phyloP scores from a whole-genome alignment of 441 rosid species.

The Isatis lusitanica region DNA sequence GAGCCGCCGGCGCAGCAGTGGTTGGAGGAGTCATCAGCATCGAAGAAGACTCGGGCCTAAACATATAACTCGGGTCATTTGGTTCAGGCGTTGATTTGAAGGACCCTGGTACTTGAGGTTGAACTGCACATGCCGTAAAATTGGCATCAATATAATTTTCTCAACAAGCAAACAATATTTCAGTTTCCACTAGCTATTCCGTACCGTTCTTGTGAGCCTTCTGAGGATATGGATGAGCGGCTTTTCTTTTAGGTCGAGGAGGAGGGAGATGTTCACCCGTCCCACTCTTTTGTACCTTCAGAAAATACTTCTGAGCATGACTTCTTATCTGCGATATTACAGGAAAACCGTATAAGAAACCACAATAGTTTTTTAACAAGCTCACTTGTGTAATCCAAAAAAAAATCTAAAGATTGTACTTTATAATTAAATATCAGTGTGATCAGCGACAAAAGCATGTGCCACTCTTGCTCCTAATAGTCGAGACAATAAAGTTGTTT shows the following conservation, averaged over 20 bases:
- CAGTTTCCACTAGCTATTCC: conserved; percentile 7
- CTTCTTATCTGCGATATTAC: conserved; percentile 63
- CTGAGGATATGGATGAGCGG: conserved; percentile 92
- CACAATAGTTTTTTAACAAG: neutral
- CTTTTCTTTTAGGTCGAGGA: conserved; percentile 90
- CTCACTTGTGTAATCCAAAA: conserved; percentile 8
- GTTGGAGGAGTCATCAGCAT: conserved; percentile 56
- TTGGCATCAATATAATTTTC: conserved; percentile 13
- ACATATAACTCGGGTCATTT: conserved; percentile 52
- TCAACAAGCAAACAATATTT: neutral
- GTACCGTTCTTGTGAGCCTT: conserved; percentile 73
- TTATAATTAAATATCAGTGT: neutral
- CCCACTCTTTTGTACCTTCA: conserved; percentile 91
- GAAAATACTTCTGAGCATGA: conserved; percentile 93
- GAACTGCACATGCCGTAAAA: conserved; percentile 39
- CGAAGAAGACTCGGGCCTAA: conserved; percentile 60
- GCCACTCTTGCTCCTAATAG: conserved; percentile 11
- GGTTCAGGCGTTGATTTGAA: conserved; percentile 57
- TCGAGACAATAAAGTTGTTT: conserved; percentile 15
- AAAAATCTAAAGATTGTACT: neutral
- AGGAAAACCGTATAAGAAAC: neutral
- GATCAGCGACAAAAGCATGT: conserved; percentile 23
- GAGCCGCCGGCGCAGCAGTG: conserved; percentile 46
- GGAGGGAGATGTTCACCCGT: conserved; percentile 89
- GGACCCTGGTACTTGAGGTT: conserved; percentile 53